Conservation (phyloP, 768 basidiomycete genomes). For the Amanita pseudoporphyria region DNA sequence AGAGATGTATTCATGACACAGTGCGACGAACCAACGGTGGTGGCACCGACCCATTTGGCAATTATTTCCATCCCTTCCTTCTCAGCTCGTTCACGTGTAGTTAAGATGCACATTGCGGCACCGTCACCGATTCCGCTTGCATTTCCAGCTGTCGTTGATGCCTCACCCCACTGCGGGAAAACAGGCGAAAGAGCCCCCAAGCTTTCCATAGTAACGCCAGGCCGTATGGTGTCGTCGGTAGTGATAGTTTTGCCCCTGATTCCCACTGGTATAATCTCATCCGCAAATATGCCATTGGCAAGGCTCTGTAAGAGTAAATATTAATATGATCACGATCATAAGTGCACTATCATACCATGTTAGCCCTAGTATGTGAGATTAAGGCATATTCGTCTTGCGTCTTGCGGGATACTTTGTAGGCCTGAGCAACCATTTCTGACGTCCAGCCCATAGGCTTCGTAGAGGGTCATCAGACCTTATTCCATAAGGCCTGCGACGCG, state of each 20-base stretch:
- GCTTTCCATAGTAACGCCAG: constrained; percentile 70
- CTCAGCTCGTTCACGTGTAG: constrained; percentile 70
- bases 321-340: neutral
- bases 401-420: constrained; percentile 66
- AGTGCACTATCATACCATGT: constrained; percentile 30
- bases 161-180: constrained; percentile 71
- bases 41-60: constrained; percentile 73
- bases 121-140: constrained; percentile 91
- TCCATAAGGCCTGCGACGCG: neutral
- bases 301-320: constrained; percentile 36
- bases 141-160: constrained; percentile 74
- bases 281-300: constrained; percentile 61
- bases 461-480: neutral
- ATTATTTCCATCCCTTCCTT: constrained; percentile 69
- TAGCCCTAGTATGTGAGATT: constrained; percentile 78
- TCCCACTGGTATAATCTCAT: constrained; percentile 86
- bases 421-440: constrained; percentile 80
- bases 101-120: constrained; percentile 76
- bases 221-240: constrained; percentile 81
- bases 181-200: constrained; percentile 76
- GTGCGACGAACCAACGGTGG: constrained; percentile 56
- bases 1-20: neutral
- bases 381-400: constrained; percentile 88
- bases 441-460: constrained; percentile 91
- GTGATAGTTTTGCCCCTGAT: constrained; percentile 57